Conservation (phyloP, 1,139 yeast species). For the Tardiomyces blankii region DNA sequence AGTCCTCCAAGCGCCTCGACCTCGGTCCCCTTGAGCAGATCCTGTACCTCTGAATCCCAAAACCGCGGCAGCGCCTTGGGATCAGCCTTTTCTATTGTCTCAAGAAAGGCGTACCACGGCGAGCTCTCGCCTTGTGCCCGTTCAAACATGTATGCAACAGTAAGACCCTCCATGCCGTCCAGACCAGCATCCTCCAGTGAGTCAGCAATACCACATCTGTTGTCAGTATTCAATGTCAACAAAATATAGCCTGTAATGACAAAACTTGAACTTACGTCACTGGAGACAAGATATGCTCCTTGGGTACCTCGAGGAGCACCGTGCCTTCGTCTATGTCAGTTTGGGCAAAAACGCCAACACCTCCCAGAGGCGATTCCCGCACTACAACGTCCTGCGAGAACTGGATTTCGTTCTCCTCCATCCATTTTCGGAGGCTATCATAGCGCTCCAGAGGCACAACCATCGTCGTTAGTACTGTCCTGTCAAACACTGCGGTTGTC, state of each 20-base stretch:
- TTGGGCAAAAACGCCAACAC: conserved; percentile 63
- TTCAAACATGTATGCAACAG: conserved; percentile 66
- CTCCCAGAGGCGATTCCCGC: conserved; percentile 44
- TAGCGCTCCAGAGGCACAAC: background rate
- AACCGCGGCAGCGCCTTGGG: conserved; percentile 34
- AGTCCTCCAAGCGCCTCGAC: conserved; percentile 52
- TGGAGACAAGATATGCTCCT: conserved; percentile 22
- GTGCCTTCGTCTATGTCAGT: conserved; percentile 27
- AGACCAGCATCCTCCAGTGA: conserved; percentile 48
- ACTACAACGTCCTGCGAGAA: conserved; percentile 30
- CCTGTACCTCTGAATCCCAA: conserved; percentile 46
- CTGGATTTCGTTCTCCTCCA: conserved; percentile 17
- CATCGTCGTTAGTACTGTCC: background rate
- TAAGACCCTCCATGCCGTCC: conserved; percentile 56
- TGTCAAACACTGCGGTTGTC: too few species aligned
- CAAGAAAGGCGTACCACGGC: conserved; percentile 67
- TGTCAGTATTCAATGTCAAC: background rate
- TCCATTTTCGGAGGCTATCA: conserved; percentile 17
- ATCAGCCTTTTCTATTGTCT: conserved; percentile 37
- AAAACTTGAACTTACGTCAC: conserved; percentile 9
- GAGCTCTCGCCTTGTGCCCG: conserved; percentile 40
- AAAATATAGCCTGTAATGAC: background rate
- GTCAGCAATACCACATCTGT: conserved; percentile 47
- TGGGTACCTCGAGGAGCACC: conserved; percentile 22
- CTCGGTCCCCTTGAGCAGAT: conserved; percentile 52